Evolutionary conservation across 768 basidiomycete genomes (phyloP).

Genomic region (Holtermanniella nyarrowii): DNA sequence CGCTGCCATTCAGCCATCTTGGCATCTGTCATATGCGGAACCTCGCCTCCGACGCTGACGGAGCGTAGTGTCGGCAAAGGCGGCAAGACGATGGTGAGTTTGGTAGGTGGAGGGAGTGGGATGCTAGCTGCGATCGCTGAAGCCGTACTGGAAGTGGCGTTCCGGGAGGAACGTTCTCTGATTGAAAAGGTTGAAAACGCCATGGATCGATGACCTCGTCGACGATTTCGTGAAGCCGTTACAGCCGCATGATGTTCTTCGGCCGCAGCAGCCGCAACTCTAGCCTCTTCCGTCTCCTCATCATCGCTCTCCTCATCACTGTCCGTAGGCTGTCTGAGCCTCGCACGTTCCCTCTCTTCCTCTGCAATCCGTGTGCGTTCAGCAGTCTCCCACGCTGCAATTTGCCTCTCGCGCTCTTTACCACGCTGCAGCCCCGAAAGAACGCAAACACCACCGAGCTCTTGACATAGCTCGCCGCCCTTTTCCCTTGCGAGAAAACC

Average conservation of each 20-base stretch:
- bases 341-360: constrained; percentile 13
- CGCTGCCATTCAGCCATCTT: constrained; percentile 32
- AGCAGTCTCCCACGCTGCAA: constrained; percentile 28
- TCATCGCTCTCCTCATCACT: constrained; percentile 6
- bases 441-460: constrained; percentile 55
- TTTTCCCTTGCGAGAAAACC: constrained; percentile 47
- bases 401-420: constrained; percentile 56
- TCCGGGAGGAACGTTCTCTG: constrained; percentile 26
- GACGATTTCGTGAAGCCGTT: constrained; percentile 12
- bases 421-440: constrained; percentile 54
- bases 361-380: constrained; percentile 25
- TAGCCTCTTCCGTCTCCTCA: constrained; percentile 5
- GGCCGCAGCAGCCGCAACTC: constrained; percentile 1
- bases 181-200: constrained; percentile 38
- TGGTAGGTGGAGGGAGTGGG: constrained; percentile 23
- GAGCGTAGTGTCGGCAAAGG: constrained; percentile 32
- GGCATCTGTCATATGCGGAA: constrained; percentile 11
- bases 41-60: constrained; percentile 39
- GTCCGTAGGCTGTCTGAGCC: not conserved
- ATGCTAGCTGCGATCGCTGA: constrained; percentile 8
- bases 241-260: constrained; percentile 2
- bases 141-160: constrained; percentile 5
- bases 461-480: constrained; percentile 52
- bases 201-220: constrained; percentile 36
- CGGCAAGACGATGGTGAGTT: constrained; percentile 36